Base-by-base conservation (phyloP, 208 protist species). In the Vickermania ingenoplastis region DNA sequence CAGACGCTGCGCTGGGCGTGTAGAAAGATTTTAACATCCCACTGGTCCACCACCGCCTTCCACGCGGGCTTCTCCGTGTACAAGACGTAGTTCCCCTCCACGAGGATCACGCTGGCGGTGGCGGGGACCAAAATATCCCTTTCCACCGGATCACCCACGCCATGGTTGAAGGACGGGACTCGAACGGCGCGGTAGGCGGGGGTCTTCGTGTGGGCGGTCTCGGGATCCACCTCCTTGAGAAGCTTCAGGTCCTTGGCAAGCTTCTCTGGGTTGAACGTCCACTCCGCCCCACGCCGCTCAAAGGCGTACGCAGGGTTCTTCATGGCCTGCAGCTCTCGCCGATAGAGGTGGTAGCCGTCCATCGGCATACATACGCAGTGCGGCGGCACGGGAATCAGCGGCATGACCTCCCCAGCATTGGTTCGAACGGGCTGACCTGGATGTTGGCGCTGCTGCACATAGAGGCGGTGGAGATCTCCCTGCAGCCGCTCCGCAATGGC, bases 331-430 rank as follows among this genome's bases (percentile, higher is more conserved):
- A 92, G 69, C 51, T 77, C 68, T 11, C 21, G 22, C n/a, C 72
- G 65, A 55, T 80, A 85, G 29, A 77, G 48, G 63, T 92, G 86
- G 65, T 92, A 92, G 53, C 86, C 86, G 63, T 92, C 86, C 82
- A 90, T 87, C 21, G 82, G 75, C 78, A 92, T 89, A 29, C 84
- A 67, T 11, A 53, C 77, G 59, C 76, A 75, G 70, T 63, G 65
- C 53, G 31, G 60, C n/a, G 36, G 56, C 28, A 14, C 0, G 17
- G 29, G 41, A 28, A 57, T 26, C 57, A n/a, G 55, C 61, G 17
- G 67, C 59, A 11, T n/a, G 50, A 7, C 14, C 25, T 31, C 7
- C 30, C 7, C 58, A 48, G 28, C 27, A 1, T 11, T 36, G 4
- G 24, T 31, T 31, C 56, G 62, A 54, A 56, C 60, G 36, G 64